A percentile compares a stretch with the other conserved stretches of the same genome.
Conservation (phyloP, 106 monocot genomes). For the Alisma plantagoaquatica region DNA sequence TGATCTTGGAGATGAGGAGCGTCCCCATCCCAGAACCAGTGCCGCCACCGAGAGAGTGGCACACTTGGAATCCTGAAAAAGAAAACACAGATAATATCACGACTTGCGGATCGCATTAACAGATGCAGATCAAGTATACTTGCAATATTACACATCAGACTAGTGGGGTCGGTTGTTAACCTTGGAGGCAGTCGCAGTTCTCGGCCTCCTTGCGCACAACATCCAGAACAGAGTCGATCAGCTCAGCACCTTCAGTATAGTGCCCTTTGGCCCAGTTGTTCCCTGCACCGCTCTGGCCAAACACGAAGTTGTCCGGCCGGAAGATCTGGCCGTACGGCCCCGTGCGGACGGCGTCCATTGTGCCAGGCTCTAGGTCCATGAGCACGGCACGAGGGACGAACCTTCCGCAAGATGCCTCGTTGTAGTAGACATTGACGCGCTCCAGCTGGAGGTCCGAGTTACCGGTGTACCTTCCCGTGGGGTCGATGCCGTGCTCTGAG, state of each 20-base stretch:
- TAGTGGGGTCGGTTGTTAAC: too few relatives aligned
- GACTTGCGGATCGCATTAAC: too few relatives aligned
- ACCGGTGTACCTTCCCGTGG: conserved; percentile 26
- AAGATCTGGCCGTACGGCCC: conserved; percentile 43
- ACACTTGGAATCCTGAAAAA: too few relatives aligned
- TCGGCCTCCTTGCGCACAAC: conserved; percentile 50
- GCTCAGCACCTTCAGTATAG: conserved; percentile 56
- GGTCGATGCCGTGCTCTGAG: conserved; percentile 70
- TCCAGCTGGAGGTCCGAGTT: conserved; percentile 23
- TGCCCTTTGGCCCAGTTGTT: conserved; percentile 73
- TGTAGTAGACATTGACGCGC: conserved; percentile 37
- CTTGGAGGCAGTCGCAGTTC: conserved; percentile 49
- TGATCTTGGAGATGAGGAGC: too few relatives aligned
- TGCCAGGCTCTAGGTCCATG: conserved; percentile 37
- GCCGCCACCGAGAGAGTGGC: too few relatives aligned
- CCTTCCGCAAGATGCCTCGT: too few relatives aligned
- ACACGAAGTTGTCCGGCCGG: conserved; percentile 42
- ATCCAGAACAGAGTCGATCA: conserved; percentile 45
- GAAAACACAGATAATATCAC: too few relatives aligned
- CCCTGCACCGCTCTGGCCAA: conserved; percentile 41
- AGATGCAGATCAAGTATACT: too few relatives aligned
- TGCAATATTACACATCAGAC: too few relatives aligned
- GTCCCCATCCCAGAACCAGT: too few relatives aligned
- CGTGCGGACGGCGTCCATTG: conserved; percentile 27
- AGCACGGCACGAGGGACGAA: too few relatives aligned